Base-by-base conservation (phyloP, 768 basidiomycete species). In the Pisolithus tinctorius region DNA sequence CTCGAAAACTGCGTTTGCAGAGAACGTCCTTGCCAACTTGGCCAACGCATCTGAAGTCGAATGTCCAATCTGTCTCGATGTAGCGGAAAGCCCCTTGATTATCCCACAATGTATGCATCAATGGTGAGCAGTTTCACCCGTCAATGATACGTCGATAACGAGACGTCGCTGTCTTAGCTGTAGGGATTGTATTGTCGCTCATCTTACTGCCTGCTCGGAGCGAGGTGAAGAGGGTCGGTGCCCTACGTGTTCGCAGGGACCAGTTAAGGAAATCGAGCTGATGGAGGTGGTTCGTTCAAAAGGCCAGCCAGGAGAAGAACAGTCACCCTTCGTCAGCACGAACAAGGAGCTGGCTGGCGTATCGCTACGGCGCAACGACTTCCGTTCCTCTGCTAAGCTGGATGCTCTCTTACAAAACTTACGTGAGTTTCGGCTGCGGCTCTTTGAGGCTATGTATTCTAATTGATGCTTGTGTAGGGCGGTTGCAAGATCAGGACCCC, bases 371-470 rank as follows among this genome's bases (percentile, higher is more conserved):
- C 80, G 83, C 57, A 92, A 92, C 56, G 82, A 94, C 67, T 91
- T 96, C 67, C 78, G 81, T 37, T 87, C 90, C 4, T 93, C 90
- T 8, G 96, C 94, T 1, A 98, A 98, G 67, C 73, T 98, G 3
- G 80, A 93, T 49, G 93, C 93, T 1, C 70, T 98, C 26, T 67
- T 89, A 8, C 75, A 80, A 52, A 79, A 85, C 62, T 76, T 98
- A 4, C 76, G 89, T 81, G 62, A 48, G 74, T 72, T 57, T 36
- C 47, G 11, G 16, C 47, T n/a, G 8, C 37, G 4, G 36, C 31
- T 5, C 17, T 31, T 27, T 9, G 36, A 11, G n/a, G 9, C 27
- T 17, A 46, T 40, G 30, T 29, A 29, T 43, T 27, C 34, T 27
- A 53, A 58, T 41, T 26, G 53, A 29, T 43, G 34, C 34, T 11